Percentiles rank a stretch among this genome's conserved stretches.
Evolutionary conservation across 345 rosid species (phyloP).

Genomic region (Lenwebbia sp.): DNA sequence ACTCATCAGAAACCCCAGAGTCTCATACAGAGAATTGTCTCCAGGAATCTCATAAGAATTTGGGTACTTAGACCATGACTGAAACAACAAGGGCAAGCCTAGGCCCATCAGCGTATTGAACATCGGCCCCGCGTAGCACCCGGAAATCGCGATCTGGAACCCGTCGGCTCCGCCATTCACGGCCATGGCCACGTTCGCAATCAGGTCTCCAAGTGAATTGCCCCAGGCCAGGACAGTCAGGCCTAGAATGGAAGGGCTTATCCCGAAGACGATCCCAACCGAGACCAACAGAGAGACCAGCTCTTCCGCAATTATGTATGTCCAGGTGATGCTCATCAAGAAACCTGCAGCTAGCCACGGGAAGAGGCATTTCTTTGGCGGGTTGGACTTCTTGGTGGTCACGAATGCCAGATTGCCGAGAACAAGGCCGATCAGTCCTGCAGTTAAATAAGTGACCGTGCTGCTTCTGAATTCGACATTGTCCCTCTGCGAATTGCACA

Average conservation of each 20-base stretch:
- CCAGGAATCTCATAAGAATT: slow-evolving; percentile 35
- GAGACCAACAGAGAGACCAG: slow-evolving; percentile 66
- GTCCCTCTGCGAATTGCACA: slow-evolving; percentile 32
- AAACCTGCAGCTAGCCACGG: slow-evolving; percentile 85
- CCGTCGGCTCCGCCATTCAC: slow-evolving; percentile 68
- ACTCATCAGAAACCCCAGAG: slow-evolving; percentile 49
- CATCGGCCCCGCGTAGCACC: slow-evolving; percentile 92
- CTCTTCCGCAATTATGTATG: slow-evolving; percentile 76
- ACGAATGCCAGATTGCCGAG: slow-evolving; percentile 50
- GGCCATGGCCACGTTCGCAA: slow-evolving; percentile 74
- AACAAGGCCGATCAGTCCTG: slow-evolving; percentile 39
- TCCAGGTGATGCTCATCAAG: slow-evolving; percentile 83
- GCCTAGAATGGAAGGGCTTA: slow-evolving; percentile 74
- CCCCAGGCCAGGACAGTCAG: slow-evolving; percentile 96
- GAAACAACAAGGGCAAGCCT: slow-evolving; percentile 52
- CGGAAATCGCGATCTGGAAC: slow-evolving; percentile 76
- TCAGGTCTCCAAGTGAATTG: slow-evolving; percentile 82
- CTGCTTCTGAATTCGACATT: slow-evolving; percentile 19
- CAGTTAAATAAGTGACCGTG: slow-evolving; percentile 31
- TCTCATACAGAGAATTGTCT: slow-evolving; percentile 58
- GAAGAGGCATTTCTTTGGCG: slow-evolving; percentile 50
- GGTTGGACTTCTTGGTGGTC: slow-evolving; percentile 43
- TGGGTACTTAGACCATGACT: slow-evolving; percentile 62
- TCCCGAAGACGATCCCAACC: slow-evolving; percentile 50
- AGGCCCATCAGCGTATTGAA: slow-evolving; percentile 75